phyloP scores from a whole-genome alignment of 2,329 filamentous ascomycete genomes.

The Bipolaris oryzae region DNA sequence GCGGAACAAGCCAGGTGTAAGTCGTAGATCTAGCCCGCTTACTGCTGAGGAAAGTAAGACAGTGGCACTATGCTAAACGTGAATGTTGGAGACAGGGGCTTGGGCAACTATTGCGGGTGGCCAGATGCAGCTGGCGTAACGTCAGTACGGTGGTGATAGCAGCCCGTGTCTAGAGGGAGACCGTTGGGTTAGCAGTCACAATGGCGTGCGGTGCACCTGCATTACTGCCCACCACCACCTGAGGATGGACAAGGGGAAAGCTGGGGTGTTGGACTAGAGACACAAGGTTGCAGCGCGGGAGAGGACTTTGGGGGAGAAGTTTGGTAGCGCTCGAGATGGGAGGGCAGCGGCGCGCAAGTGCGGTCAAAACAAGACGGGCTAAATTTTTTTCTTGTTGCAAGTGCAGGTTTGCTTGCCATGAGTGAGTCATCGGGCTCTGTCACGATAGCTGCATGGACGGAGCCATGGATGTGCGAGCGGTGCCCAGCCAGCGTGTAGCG shows the following conservation, averaged over 20 bases:
- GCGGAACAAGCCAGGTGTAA: slow-evolving; percentile 4
- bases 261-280: slow-evolving; percentile 24
- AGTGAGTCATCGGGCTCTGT: slow-evolving; percentile 41
- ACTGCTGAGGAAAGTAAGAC: slow-evolving; percentile 3
- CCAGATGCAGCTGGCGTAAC: slow-evolving; percentile 15
- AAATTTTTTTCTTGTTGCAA: slow-evolving; percentile 6
- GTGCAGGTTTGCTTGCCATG: slow-evolving; percentile 20
- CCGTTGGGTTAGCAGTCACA: slow-evolving; percentile 12
- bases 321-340: slow-evolving; percentile 14
- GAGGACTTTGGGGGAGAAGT: slow-evolving; percentile 1
- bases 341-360: neutral
- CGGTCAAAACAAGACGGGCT: slow-evolving; percentile 10
- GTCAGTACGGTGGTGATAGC: slow-evolving; percentile 7
- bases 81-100: slow-evolving; percentile 13
- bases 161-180: slow-evolving; percentile 10
- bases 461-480: slow-evolving; percentile 9
- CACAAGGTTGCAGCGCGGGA: slow-evolving; percentile 25
- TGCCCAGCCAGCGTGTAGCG: slow-evolving; percentile 34
- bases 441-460: slow-evolving; percentile 26
- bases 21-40: slow-evolving; percentile 5
- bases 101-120: slow-evolving; percentile 37
- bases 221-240: slow-evolving; percentile 16
- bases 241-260: slow-evolving; percentile 15
- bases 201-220: slow-evolving; percentile 29
- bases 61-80: neutral